Evolutionary conservation across 345 rosid genomes (phyloP).

Genomic region (Acer yangbiense): DNA sequence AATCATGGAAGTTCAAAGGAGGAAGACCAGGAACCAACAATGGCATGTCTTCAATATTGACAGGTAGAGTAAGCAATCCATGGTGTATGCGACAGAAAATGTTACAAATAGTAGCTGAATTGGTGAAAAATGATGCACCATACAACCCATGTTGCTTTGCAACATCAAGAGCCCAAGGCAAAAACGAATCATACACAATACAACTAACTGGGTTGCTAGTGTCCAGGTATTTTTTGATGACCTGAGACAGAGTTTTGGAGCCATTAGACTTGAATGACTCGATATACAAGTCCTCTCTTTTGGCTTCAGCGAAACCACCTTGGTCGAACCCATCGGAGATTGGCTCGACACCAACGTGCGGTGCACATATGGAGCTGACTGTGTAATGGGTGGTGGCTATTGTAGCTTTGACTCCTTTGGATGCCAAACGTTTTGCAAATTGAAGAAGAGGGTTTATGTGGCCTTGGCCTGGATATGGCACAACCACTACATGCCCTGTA

Average conservation of each 20-base stretch:
- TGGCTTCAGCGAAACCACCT: slow-evolving; percentile 49
- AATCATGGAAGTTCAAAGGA: slow-evolving; percentile 44
- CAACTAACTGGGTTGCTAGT: slow-evolving; percentile 43
- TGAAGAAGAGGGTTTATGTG: slow-evolving; percentile 82
- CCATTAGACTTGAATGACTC: slow-evolving; percentile 51
- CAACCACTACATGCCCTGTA: slow-evolving; percentile 47
- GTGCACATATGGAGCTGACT: slow-evolving; percentile 38
- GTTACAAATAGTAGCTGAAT: slow-evolving; percentile 49
- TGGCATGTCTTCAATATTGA: slow-evolving; percentile 36
- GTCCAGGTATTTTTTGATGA: slow-evolving; percentile 40
- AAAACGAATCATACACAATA: slow-evolving; percentile 71
- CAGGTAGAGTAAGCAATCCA: slow-evolving; percentile 47
- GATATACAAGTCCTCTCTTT: slow-evolving; percentile 36
- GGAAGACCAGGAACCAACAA: slow-evolving; percentile 53
- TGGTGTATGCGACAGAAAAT: slow-evolving; percentile 42
- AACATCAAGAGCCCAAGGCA: slow-evolving; percentile 79
- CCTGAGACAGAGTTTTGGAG: slow-evolving; percentile 46
- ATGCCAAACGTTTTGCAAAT: slow-evolving; percentile 68
- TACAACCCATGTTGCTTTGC: slow-evolving; percentile 52
- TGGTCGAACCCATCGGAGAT: slow-evolving; percentile 79
- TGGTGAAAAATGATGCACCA: slow-evolving; percentile 76
- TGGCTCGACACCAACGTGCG: slow-evolving; percentile 48
- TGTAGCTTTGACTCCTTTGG: slow-evolving; percentile 65
- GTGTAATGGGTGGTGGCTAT: slow-evolving; percentile 73
- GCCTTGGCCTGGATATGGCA: slow-evolving; percentile 83